phyloP scores from a whole-genome alignment of 257 asterid genomes.

The Cynanchum wilfordii region DNA sequence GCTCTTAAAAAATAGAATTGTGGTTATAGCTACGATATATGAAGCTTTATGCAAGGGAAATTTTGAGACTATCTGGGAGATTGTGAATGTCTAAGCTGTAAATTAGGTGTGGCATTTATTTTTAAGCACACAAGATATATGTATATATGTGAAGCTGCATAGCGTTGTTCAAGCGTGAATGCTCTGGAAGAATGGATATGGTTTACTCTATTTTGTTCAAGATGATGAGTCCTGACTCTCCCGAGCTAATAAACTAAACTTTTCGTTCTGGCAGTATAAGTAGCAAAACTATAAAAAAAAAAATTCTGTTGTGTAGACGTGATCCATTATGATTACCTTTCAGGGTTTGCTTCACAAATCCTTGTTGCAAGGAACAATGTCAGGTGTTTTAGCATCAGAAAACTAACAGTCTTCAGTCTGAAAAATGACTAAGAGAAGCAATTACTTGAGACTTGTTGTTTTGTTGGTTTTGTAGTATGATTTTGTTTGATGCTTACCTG shows the following conservation, averaged over 20 bases:
- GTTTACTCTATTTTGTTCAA: not conserved
- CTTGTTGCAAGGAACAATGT: not conserved
- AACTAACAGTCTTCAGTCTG: not conserved
- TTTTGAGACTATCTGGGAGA: not conserved
- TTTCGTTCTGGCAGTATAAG: not conserved
- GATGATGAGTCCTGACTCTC: not conserved
- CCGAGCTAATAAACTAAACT: not conserved
- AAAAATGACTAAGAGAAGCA: not conserved
- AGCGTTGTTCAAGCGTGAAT: not conserved
- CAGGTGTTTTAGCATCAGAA: not conserved
- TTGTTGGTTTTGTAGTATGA: not conserved
- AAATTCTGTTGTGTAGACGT: not conserved
- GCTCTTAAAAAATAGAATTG: not conserved
- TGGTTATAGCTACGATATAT: not conserved
- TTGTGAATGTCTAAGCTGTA: not conserved
- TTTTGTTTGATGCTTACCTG: not conserved
- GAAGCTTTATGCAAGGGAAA: not conserved
- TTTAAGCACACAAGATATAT: too few relatives aligned
- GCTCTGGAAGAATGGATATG: not conserved
- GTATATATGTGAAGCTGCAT: not conserved
- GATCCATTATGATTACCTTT: not conserved
- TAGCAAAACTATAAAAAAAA: not conserved
- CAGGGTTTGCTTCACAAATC: not conserved
- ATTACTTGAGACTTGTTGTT: not conserved
- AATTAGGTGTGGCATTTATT: not conserved